Evolutionary conservation across 2,329 filamentous ascomycete genomes (phyloP).

Genomic region (Colletotrichum ledebouriae): DNA sequence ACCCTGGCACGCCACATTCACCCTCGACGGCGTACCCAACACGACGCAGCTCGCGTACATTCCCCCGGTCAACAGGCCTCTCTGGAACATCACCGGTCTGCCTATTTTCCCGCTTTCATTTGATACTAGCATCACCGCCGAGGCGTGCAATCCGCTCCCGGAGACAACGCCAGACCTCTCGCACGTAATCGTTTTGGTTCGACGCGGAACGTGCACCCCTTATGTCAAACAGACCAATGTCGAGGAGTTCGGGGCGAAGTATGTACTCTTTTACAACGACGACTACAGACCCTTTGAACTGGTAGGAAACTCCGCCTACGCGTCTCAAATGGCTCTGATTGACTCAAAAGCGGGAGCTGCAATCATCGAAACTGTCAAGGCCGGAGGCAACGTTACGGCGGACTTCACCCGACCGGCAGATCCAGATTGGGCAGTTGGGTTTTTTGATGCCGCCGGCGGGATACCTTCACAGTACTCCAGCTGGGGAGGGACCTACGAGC

Average conservation of each 20-base stretch:
- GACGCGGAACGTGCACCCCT: slow-evolving; percentile 52
- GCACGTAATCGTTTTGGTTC: slow-evolving; percentile 46
- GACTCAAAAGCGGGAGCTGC: slow-evolving; percentile 45
- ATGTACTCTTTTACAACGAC: slow-evolving; percentile 50
- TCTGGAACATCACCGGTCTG: slow-evolving; percentile 51
- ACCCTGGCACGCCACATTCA: slow-evolving; percentile 49
- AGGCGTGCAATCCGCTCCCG: slow-evolving; percentile 47
- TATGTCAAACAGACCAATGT: slow-evolving; percentile 48
- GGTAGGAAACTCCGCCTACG: slow-evolving; percentile 26
- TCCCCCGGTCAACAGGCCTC: slow-evolving; percentile 47
- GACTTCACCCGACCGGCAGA: slow-evolving; percentile 35
- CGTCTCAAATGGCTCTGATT: slow-evolving; percentile 45
- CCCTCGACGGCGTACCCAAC: slow-evolving; percentile 45
- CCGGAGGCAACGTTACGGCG: slow-evolving; percentile 36
- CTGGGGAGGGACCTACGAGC: slow-evolving; percentile 59
- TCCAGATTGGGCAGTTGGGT: slow-evolving; percentile 38
- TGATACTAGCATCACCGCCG: slow-evolving; percentile 45
- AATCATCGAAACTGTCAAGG: slow-evolving; percentile 47
- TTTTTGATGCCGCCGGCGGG: slow-evolving; percentile 49
- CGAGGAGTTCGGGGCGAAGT: slow-evolving; percentile 45
- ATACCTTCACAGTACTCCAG: slow-evolving; percentile 55
- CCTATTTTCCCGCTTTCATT: slow-evolving; percentile 46
- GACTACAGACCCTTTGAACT: slow-evolving; percentile 32
- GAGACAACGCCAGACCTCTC: slow-evolving; percentile 45
- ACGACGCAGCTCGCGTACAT: slow-evolving; percentile 50